Evolutionary conservation across 345 rosid species (phyloP), one percentile per base, ranked within the genome.

Genomic region (Dipteronia sinensis): DNA sequence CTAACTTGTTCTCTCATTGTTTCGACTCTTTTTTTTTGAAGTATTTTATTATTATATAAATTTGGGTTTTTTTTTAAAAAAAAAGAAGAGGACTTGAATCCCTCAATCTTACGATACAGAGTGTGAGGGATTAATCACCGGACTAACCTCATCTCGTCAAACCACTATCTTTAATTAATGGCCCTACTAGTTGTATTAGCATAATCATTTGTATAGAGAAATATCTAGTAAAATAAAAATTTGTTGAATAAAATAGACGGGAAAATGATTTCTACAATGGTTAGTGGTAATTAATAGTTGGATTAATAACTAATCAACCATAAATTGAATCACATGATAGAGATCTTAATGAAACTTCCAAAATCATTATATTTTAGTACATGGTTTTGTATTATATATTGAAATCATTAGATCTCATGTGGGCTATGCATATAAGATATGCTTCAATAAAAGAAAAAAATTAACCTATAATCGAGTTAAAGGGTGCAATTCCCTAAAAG

Each of bases 361-460:
- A 78, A 56, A 62, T 56, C 69, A 47, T 23, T 58, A 64, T 65
- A 67, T 67, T 38, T 46, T 5, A 10, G 27, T 72, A 31, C n/a
- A 58, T 22, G 23, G 17, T n/a, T 56, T 56, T 56, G 62, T 17
- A 13, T 67, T 47, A 29, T 38, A 20, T 23, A 42, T 68, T 74
- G 51, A 55, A 66, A 81, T 83, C 74, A 82, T 81, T 75, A 58
- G 77, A 76, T 78, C 76, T 74, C 69, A 75, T 80, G 86, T 78
- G 84, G 77, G 77, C 22, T 73, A 63, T 80, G 83, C 17, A 53
- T 20, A 70, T 29, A 58, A 58, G 67, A 83, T 79, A 34, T 79
- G 46, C 15, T 55, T 55, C 23, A 13, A 80, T 44, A 65, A 65
- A 76, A 9, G 71, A 72, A 51, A 34, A 55, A 16, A 44, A 69